Percentiles rank a stretch among this genome's conserved stretches.
Conservation (phyloP, 352 stramenopile genomes). For the Phytophthora multivora region DNA sequence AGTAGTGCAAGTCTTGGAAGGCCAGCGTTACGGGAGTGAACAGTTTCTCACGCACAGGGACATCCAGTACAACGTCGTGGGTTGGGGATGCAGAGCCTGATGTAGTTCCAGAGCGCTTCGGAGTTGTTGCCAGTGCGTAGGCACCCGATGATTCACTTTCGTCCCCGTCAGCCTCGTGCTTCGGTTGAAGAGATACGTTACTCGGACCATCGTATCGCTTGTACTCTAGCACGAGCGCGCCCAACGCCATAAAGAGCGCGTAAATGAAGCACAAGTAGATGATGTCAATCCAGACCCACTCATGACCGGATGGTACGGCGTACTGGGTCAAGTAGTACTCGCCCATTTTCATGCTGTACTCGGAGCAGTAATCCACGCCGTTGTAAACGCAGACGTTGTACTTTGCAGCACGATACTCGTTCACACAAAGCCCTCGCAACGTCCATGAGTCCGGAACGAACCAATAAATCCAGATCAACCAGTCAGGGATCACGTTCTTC, state of each 20-base stretch:
- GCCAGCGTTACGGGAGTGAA: slow-evolving; percentile 36
- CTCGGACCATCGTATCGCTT: slow-evolving; percentile 36
- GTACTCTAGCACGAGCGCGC: slow-evolving; percentile 38
- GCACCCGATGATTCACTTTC: slow-evolving; percentile 1
- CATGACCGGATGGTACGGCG: slow-evolving; percentile 19
- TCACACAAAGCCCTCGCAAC: slow-evolving; percentile 42
- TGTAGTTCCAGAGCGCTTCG: slow-evolving; percentile 15
- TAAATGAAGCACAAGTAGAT: slow-evolving; percentile 33
- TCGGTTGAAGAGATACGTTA: slow-evolving; percentile 14
- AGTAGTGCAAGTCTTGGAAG: slow-evolving; percentile 43
- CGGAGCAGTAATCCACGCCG: slow-evolving; percentile 42
- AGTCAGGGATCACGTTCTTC: slow-evolving; percentile 51
- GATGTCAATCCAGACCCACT: slow-evolving; percentile 34
- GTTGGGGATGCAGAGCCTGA: slow-evolving; percentile 5
- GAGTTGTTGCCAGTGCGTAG: slow-evolving; percentile 20
- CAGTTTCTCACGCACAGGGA: slow-evolving; percentile 15
- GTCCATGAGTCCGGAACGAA: slow-evolving; percentile 59
- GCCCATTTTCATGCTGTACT: slow-evolving; percentile 37
- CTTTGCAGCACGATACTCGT: slow-evolving; percentile 41
- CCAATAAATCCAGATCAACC: slow-evolving; percentile 68
- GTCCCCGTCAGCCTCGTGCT: background rate
- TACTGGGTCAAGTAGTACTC: slow-evolving; percentile 43
- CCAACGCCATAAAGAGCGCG: slow-evolving; percentile 30
- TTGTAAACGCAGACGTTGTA: slow-evolving; percentile 43
- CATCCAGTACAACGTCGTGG: slow-evolving; percentile 6